Evolutionary conservation across 1,284 basidiomycete genomes (phyloP).

Genomic region (Irpex sp.): DNA sequence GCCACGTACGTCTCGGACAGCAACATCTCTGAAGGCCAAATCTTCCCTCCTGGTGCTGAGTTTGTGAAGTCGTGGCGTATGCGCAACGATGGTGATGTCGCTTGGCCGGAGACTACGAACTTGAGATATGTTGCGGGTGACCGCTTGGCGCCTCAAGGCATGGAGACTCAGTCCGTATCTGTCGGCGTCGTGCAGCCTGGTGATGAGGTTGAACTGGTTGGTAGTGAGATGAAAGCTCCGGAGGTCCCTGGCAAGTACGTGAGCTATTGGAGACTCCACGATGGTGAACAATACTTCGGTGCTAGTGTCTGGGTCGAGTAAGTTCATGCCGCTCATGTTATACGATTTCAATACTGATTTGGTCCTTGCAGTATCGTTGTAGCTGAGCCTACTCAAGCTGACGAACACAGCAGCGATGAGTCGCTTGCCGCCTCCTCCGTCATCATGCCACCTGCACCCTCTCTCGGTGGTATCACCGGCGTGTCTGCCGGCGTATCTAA

Average conservation of each 20-base stretch:
- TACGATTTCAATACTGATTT: constrained; percentile 10
- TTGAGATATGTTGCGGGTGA: constrained; percentile 69
- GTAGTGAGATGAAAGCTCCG: constrained; percentile 79
- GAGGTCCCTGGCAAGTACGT: constrained; percentile 69
- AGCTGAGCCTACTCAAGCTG: constrained; percentile 40
- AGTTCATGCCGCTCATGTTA: constrained; percentile 20
- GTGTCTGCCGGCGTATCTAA: constrained; percentile 13
- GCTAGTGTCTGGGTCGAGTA: constrained; percentile 75
- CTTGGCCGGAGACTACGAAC: constrained; percentile 69
- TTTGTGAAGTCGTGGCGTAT: constrained; percentile 82
- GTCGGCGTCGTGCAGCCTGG: constrained; percentile 56
- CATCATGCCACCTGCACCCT: constrained; percentile 53
- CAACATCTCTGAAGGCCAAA: constrained; percentile 72
- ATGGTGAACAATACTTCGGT: constrained; percentile 62
- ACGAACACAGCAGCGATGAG: constrained; percentile 35
- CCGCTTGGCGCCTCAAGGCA: constrained; percentile 35
- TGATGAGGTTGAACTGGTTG: constrained; percentile 59
- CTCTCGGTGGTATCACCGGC: constrained; percentile 16
- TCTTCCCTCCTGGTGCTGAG: constrained; percentile 78
- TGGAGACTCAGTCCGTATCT: constrained; percentile 32
- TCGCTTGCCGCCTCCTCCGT: constrained; percentile 66
- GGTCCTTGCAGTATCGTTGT: constrained; percentile 55
- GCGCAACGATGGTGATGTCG: constrained; percentile 54
- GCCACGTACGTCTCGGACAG: constrained; percentile 64
- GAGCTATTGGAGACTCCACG: constrained; percentile 70